Evolutionary conservation across 2,329 filamentous ascomycete species (phyloP).

Genomic region (Penicillium expansum): DNA sequence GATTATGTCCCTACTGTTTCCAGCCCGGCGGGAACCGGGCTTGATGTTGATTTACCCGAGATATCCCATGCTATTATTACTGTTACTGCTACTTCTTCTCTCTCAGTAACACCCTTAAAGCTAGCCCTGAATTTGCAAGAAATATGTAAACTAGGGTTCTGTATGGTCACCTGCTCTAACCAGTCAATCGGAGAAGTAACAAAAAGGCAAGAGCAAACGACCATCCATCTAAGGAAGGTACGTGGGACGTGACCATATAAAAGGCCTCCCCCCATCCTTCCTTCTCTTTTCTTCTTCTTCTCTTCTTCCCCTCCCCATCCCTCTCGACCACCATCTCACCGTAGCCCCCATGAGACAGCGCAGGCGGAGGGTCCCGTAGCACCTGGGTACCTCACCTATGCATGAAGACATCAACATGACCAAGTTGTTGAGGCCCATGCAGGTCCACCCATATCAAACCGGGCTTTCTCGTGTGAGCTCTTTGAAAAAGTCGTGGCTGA

Average conservation of each 20-base stretch:
- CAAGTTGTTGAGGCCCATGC: background rate
- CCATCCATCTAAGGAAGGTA: background rate
- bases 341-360: background rate
- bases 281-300: background rate
- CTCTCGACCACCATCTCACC: background rate
- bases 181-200: background rate
- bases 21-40: slow-evolving; percentile 1
- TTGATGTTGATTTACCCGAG: slow-evolving; percentile 16
- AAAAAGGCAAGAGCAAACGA: background rate
- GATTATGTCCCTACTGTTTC: slow-evolving; percentile 1
- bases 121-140: background rate
- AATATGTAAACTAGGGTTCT: background rate
- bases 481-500: background rate
- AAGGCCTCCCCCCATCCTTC: background rate
- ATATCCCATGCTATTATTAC: slow-evolving; percentile 23
- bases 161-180: background rate
- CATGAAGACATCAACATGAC: background rate
- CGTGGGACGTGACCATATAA: background rate
- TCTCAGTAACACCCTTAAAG: too few relatives aligned
- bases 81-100: background rate
- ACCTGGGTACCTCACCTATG: background rate
- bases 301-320: background rate
- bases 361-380: background rate
- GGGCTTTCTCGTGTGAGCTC: background rate
- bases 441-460: background rate